A percentile compares a stretch with the other conserved stretches of the same genome.
Evolutionary conservation across 345 rosid species (phyloP).

Genomic region (Dimocarpus longan): DNA sequence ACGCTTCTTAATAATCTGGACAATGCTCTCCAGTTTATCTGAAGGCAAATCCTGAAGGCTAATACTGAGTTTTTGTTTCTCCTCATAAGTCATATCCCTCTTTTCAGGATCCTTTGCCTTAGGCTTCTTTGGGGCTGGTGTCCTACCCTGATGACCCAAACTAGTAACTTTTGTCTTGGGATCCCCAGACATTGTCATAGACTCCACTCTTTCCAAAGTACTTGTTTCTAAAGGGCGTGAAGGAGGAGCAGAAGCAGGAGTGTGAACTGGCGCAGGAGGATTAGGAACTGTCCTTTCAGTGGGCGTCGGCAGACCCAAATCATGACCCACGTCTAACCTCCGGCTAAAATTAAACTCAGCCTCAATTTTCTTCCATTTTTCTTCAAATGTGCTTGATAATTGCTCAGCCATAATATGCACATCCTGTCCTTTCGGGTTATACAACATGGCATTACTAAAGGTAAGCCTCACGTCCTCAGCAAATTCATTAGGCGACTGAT

Average conservation of each 20-base stretch:
- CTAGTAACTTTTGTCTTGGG: slow-evolving; percentile 26
- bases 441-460: slow-evolving; percentile 78
- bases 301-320: slow-evolving; percentile 28
- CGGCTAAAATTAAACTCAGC: slow-evolving; percentile 37
- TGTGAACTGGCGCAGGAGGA: slow-evolving; percentile 23
- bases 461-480: slow-evolving; percentile 88
- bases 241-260: slow-evolving; percentile 19
- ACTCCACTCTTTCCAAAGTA: slow-evolving; percentile 47
- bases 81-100: slow-evolving; percentile 77
- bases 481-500: slow-evolving; percentile 71
- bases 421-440: slow-evolving; percentile 86
- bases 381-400: slow-evolving; percentile 64
- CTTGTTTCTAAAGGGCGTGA: slow-evolving; percentile 27
- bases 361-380: slow-evolving; percentile 58
- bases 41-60: slow-evolving; percentile 77
- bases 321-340: slow-evolving; percentile 32
- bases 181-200: slow-evolving; percentile 41
- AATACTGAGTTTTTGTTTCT: slow-evolving; percentile 77
- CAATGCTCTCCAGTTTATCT: slow-evolving; percentile 68
- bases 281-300: slow-evolving; percentile 33
- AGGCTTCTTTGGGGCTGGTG: slow-evolving; percentile 44
- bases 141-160: slow-evolving; percentile 30
- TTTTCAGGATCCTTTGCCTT: slow-evolving; percentile 39
- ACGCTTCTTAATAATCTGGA: slow-evolving; percentile 82
- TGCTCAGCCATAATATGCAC: slow-evolving; percentile 74